Evolutionary conservation across 768 basidiomycete species (phyloP), one percentile per base, ranked within the genome.

Genomic region (Suillus lakei): DNA sequence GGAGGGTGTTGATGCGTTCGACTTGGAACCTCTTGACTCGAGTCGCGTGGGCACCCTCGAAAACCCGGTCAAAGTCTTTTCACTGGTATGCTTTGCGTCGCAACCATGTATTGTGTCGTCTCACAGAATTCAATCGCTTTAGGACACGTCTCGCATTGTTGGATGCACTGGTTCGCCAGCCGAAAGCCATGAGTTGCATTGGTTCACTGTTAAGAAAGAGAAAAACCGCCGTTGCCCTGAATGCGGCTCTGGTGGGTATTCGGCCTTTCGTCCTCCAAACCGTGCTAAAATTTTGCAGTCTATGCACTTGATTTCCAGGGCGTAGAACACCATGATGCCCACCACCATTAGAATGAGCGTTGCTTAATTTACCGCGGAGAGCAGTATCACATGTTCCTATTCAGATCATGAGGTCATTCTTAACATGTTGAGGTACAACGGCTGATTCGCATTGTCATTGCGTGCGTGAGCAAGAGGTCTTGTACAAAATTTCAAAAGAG

Each of bases 121-220:
- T 39, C 46, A 59, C 41, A 21, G 18, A 23, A 32, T 53, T 62
- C 41, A 28, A 32, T 60, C 59, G 34, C 58, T 21, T 28, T 64
- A 96, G 95, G 91, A 91, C 68, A 81, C 85, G 43, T 87, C 90
- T 68, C 94, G 97, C 66, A 86, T 93, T 63, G 82, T 99, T 75
- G 97, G 97, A 54, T 99, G 96, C 85, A 96, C 97, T 48, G 97
- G 97, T 61, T 89, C 85, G 73, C 97, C 97, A 12, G 93, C 92
- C 53, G 97, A 99, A 79, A 96, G 95, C 39, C 97, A 98, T 80
- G 95, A 98, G 72, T 84, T 96, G 62, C 83, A 89, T 71, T 98
- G 96, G 96, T 88, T 95, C 77, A 85, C 75, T 66, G 68, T 92
- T 71, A 83, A 78, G 66, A 84, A 87, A 71, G 84, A 91, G 72